Evolutionary conservation across 2,329 filamentous ascomycete species (phyloP).

Genomic region (Grosmannia serpens): DNA sequence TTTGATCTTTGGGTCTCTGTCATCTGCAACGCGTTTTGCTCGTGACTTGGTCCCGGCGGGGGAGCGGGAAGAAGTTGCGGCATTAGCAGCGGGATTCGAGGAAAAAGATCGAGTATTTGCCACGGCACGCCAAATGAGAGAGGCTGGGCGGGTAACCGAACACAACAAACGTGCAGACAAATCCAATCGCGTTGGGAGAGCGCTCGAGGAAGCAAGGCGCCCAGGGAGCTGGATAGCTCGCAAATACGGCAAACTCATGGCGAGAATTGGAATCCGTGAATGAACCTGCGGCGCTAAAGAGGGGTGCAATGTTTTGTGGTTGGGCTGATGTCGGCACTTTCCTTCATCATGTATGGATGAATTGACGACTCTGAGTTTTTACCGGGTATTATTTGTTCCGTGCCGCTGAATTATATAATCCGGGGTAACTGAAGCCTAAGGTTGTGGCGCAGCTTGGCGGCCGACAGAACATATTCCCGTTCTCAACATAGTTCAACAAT

Average conservation of each 20-base stretch:
- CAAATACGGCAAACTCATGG: too few relatives aligned
- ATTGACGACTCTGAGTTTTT: too few relatives aligned
- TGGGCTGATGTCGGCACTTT: too few relatives aligned
- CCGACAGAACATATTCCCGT: not conserved
- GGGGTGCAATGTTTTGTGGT: too few relatives aligned
- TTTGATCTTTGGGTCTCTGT: conserved; percentile 21
- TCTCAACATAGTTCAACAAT: not conserved
- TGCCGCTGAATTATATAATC: too few relatives aligned
- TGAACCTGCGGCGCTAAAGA: too few relatives aligned
- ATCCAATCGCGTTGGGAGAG: not conserved
- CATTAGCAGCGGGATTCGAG: not conserved
- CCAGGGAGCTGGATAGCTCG: not conserved
- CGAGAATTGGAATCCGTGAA: too few relatives aligned
- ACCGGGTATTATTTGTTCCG: too few relatives aligned
- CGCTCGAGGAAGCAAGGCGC: not conserved
- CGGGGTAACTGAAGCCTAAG: not conserved
- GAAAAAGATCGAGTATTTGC: not conserved
- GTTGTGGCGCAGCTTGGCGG: not conserved
- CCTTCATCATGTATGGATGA: too few relatives aligned
- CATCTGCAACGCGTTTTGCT: not conserved
- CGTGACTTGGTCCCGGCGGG: not conserved
- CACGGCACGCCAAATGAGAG: not conserved
- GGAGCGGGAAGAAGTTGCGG: not conserved
- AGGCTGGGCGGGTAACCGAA: not conserved
- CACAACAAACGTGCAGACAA: not conserved